These are phyloP conservation scores for Rutstroemia sydowiana DNA, from an alignment of 2,329 filamentous ascomycete species.

Conservation along the genomic window DNA sequence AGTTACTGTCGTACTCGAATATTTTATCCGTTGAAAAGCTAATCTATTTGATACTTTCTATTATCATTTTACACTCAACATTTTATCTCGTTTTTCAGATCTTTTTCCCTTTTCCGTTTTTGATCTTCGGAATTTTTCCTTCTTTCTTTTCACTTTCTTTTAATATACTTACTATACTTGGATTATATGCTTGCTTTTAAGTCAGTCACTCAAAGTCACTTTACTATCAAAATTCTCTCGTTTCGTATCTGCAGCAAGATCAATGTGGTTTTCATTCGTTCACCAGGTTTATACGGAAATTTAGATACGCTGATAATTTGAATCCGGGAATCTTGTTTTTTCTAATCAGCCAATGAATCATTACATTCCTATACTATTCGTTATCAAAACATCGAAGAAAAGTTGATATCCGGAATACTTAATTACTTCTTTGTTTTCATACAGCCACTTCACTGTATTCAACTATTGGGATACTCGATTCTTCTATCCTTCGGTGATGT, in stretches of 20 bases:
- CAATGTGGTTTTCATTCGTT: background rate
- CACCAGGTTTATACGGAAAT: background rate
- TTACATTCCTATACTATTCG: constrained; percentile 3
- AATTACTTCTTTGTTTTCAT: background rate
- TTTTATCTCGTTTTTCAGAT: background rate
- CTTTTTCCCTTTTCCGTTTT: background rate
- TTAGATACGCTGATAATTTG: no score
- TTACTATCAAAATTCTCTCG: no score
- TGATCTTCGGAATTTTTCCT: background rate
- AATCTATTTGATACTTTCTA: background rate
- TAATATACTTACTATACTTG: no score
- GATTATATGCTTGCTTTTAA: no score
- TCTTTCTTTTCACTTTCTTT: background rate
- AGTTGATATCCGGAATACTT: background rate
- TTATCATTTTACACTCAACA: no score
- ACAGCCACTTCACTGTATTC: background rate
- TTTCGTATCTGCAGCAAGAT: no score
- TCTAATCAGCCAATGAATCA: background rate
- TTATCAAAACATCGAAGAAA: background rate
- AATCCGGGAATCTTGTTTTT: background rate
- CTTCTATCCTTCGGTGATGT: background rate
- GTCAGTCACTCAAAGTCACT: background rate
- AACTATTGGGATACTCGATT: background rate
- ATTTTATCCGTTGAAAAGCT: constrained; percentile 1
- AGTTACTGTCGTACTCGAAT: background rate